Percentiles rank a stretch among this genome's conserved stretches.
These are phyloP conservation scores for Neurospora sp. DNA, from an alignment of 495 filamentous ascomycete species.

Conservation along the genomic window DNA sequence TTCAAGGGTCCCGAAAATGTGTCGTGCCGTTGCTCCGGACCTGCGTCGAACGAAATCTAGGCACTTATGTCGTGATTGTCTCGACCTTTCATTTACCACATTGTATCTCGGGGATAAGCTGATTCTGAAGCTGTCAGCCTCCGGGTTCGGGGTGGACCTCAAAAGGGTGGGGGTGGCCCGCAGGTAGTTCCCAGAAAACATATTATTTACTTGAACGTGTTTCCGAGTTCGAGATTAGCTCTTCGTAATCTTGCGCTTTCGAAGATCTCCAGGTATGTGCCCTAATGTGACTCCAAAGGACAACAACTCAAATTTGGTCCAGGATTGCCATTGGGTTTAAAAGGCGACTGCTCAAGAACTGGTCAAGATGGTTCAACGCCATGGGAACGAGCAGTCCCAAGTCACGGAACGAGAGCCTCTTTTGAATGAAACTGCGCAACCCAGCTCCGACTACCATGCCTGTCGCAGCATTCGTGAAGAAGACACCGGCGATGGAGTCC, in stretches of 20 bases:
- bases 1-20: background rate
- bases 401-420: background rate
- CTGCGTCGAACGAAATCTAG: background rate
- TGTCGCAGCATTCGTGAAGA: background rate
- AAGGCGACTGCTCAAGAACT: background rate
- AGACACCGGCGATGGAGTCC: background rate
- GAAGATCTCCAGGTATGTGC: background rate
- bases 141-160: background rate
- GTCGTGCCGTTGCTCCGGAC: background rate
- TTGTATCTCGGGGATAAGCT: background rate
- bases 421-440: background rate
- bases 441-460: background rate
- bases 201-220: background rate
- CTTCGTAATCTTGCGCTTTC: background rate
- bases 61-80: background rate
- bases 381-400: background rate
- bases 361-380: background rate
- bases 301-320: background rate
- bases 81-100: background rate
- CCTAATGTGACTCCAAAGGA: background rate
- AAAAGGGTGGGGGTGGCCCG: too few relatives aligned
- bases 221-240: background rate
- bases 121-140: background rate
- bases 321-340: background rate
- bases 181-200: too few relatives aligned